Evolutionary conservation across 371 early-diverging fungal species (phyloP), one percentile per base, ranked within the genome.

Genomic region (Coemansia sp.): DNA sequence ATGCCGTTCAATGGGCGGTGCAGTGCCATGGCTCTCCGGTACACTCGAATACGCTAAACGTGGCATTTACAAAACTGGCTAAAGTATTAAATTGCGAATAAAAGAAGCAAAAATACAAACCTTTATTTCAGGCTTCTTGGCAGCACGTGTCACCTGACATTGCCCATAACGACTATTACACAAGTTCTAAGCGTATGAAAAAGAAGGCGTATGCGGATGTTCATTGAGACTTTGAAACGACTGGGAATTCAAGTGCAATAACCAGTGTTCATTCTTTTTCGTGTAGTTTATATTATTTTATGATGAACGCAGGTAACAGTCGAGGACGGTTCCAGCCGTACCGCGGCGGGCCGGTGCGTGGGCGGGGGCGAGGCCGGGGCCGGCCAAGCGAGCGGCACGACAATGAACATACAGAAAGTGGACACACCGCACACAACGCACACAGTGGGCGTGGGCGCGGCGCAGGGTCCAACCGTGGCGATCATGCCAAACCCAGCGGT

Each of bases 1-100:
- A 23, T 75, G 71, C 32, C 68, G 63, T 51, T 76, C 72, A 17
- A 71, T 29, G 1, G 76, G 76, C n/a, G 67, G 67, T 15, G 67
- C 49, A 1, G 66, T 60, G 46, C 46, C 46, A 13, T 44, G 46
- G 46, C 46, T 44, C 15, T 13, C 15, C n/a, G n/a, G 4, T 1
- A 44, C 46, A n/a, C 46, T 44, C n/a, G 46, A 44, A 3, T 44
- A 13, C 15, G 46, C n/a, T 15, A n/a, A 13, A n/a, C 5, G 15
- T 13, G 15, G 46, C 46, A 48, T 48, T 19, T 15, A 48, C 17
- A 15, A 48, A 48, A 2, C 3, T 32, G 32, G 32, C 9, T 9
- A 32, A 8, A 32, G 9, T 32, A 32, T 32, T 6, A 44, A 44
- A 44, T n/a, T 44, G 44, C 46, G 46, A 44, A 44, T 49, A 44